Evolutionary conservation across 2,329 filamentous ascomycete genomes (phyloP).

Genomic region (Tolypocladium nubicola): DNA sequence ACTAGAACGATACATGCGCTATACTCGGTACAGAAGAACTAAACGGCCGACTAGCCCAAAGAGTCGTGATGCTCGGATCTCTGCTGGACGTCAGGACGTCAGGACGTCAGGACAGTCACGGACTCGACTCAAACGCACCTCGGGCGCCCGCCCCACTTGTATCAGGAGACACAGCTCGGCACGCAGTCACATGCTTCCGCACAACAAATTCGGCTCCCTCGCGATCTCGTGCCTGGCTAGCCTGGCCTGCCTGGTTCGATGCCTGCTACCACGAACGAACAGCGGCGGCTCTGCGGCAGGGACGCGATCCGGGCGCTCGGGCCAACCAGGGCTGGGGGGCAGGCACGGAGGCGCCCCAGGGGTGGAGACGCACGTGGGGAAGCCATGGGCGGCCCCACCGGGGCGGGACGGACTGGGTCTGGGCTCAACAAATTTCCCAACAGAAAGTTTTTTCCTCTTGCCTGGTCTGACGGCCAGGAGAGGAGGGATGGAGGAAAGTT

Average conservation of each 20-base stretch:
- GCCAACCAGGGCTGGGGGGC: background rate
- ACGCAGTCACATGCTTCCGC: background rate
- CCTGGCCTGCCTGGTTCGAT: no score
- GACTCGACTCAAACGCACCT: background rate
- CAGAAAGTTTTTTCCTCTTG: slow-evolving; percentile 12
- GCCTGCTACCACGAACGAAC: no score
- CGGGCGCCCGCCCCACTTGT: background rate
- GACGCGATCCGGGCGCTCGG: background rate
- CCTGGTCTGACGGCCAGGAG: background rate
- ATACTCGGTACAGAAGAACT: no score
- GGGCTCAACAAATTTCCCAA: slow-evolving; percentile 27
- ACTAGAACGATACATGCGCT: no score
- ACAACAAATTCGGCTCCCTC: background rate
- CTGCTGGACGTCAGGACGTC: no score
- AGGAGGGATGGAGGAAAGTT: background rate
- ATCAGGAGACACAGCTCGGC: background rate
- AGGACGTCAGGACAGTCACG: background rate
- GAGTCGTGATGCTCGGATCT: no score
- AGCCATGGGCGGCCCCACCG: background rate
- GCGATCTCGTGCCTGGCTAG: no score
- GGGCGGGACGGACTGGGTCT: slow-evolving; percentile 1
- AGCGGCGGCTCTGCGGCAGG: background rate
- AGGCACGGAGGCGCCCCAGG: background rate
- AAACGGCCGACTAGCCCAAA: no score
- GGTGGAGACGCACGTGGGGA: background rate